Evolutionary conservation across 768 basidiomycete genomes (phyloP).

Genomic region (Boletus insuetus): DNA sequence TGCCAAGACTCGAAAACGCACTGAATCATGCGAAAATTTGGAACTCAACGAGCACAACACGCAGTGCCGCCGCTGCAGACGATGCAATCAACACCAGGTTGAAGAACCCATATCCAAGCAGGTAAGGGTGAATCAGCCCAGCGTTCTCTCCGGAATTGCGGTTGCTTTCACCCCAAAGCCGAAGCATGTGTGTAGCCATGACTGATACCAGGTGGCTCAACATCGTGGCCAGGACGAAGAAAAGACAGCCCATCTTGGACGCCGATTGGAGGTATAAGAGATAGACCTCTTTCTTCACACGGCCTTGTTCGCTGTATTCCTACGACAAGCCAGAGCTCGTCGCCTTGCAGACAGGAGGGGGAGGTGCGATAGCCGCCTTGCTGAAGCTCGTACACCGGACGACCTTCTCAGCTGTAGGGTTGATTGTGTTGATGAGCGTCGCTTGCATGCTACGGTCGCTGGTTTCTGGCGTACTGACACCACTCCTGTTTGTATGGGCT

Average conservation of each 20-base stretch:
- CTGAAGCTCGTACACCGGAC: conserved; percentile 54
- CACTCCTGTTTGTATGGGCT: conserved; percentile 31
- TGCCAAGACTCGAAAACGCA: conserved; percentile 32
- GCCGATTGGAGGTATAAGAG: conserved; percentile 75
- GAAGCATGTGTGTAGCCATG: conserved; percentile 61
- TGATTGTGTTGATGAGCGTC: conserved; percentile 25
- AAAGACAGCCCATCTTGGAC: conserved; percentile 65
- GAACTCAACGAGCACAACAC: conserved; percentile 78
- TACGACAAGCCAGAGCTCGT: conserved; percentile 50
- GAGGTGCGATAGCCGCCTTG: conserved; percentile 49
- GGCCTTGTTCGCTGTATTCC: conserved; percentile 78
- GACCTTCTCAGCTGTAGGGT: conserved; percentile 53
- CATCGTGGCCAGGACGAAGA: conserved; percentile 58
- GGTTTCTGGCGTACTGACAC: conserved; percentile 17
- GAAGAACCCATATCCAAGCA: conserved; percentile 66
- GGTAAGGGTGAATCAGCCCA: conserved; percentile 55
- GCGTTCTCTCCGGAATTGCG: conserved; percentile 52
- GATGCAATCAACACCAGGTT: conserved; percentile 56
- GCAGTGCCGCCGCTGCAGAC: conserved; percentile 52
- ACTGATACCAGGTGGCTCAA: conserved; percentile 60
- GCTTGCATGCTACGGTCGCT: conserved; percentile 21
- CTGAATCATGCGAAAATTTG: conserved; percentile 70
- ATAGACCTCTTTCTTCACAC: conserved; percentile 78
- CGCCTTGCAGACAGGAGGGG: conserved; percentile 37
- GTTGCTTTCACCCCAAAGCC: conserved; percentile 83